Conservation (phyloP, 2,329 filamentous ascomycete species). For the Scedosporium minutisporum region DNA sequence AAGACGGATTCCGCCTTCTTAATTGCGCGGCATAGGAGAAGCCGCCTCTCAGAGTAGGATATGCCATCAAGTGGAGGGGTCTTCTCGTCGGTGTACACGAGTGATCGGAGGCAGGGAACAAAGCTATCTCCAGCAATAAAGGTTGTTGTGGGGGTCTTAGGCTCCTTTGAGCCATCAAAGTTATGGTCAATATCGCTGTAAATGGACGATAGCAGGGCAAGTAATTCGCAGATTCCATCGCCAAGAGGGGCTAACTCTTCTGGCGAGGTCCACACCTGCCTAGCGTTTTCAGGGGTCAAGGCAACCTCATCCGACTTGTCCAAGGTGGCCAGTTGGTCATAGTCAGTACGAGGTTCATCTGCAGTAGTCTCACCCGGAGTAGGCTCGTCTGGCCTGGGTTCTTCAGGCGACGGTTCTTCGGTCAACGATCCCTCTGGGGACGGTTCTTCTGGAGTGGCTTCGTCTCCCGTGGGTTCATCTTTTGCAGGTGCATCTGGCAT, state of each 20-base stretch:
- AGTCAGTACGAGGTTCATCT: too few relatives aligned
- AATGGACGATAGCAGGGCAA: neutral
- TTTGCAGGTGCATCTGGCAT: neutral
- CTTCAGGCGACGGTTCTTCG: too few relatives aligned
- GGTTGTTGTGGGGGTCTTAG: neutral
- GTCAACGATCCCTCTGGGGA: too few relatives aligned
- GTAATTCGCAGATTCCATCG: neutral
- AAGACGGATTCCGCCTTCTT: neutral
- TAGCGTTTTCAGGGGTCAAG: neutral
- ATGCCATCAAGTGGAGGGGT: neutral
- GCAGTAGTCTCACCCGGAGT: too few relatives aligned
- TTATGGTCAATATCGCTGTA: neutral
- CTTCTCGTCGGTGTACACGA: neutral
- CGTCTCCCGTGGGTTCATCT: too few relatives aligned
- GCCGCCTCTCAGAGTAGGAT: neutral
- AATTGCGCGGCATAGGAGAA: conserved; percentile 1
- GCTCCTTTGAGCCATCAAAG: neutral
- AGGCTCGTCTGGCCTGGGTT: too few relatives aligned
- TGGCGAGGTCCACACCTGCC: neutral
- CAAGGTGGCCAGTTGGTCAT: neutral
- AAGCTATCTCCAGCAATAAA: neutral
- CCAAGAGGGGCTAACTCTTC: neutral
- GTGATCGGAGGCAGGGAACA: neutral
- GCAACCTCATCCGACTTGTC: neutral
- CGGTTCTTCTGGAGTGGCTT: too few relatives aligned